Conservation (phyloP, 345 rosid species). For the Salix arbutifolia region DNA sequence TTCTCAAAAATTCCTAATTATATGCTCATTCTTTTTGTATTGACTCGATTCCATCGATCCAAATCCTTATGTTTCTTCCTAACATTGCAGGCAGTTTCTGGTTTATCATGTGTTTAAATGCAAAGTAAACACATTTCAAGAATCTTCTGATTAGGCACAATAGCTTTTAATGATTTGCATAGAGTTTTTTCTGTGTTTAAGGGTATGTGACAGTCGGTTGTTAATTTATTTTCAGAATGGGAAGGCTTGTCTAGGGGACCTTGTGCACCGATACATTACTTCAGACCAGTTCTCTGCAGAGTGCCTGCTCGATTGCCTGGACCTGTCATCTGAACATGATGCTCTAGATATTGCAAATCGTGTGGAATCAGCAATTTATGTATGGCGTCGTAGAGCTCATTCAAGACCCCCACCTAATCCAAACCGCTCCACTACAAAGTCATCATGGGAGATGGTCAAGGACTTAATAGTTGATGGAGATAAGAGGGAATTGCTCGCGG, state of each 20-base stretch:
- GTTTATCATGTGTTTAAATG: background rate
- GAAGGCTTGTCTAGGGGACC: constrained; percentile 76
- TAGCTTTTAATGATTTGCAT: background rate
- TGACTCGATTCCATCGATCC: background rate
- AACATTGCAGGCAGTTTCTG: background rate
- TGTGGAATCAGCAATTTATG: constrained; percentile 74
- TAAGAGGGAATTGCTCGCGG: constrained; percentile 76
- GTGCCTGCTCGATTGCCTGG: constrained; percentile 87
- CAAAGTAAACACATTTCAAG: too few species aligned
- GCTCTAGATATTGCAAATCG: constrained; percentile 90
- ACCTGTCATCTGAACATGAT: constrained; percentile 87
- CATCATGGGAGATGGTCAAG: constrained; percentile 93
- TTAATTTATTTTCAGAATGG: constrained; percentile 60
- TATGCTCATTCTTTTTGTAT: background rate
- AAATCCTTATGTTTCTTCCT: background rate
- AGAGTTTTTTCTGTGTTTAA: background rate
- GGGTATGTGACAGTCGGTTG: background rate
- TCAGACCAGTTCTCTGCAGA: constrained; percentile 87
- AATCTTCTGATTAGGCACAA: too few species aligned
- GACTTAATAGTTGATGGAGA: constrained; percentile 85
- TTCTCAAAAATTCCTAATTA: background rate
- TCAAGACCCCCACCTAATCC: constrained; percentile 46
- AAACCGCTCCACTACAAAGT: constrained; percentile 51
- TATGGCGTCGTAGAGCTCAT: constrained; percentile 63
- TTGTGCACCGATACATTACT: constrained; percentile 70